Evolutionary conservation across 2,329 filamentous ascomycete species (phyloP), one percentile per base, ranked within the genome.

Genomic region (Thielaviopsis ethacetica): DNA sequence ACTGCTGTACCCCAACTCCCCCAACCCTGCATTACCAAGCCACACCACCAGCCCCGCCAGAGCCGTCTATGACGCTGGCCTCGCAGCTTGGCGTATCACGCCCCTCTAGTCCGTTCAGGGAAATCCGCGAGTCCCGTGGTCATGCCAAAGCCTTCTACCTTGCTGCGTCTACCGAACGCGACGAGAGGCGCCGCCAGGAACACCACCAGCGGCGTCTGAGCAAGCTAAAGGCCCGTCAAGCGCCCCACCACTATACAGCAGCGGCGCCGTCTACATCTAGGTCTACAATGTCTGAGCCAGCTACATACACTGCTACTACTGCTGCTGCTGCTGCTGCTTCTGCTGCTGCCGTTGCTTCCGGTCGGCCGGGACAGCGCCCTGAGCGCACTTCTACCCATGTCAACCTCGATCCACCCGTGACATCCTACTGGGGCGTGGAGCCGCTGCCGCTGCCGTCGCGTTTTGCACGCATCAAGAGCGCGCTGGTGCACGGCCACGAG

Each of bases 401-500:
- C 59, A 47, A 55, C 60, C 22, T 59, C 54, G 75, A 78, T 59
- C 71, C 73, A 9, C 76, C 77, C 19, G 74, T 79, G 55, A 68
- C 80, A 54, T 79, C 77, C 1, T 80, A 80, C 63, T 81, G 79
- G 72, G 77, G 78, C 65, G 73, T 75, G 15, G 75, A 80, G 64
- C 76, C 77, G 9, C 75, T 81, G 21, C 77, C 78, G n/a, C 70
- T 83, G 7, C 79, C 79, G n/a, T 73, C 73, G 51, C 76, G 80
- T 27, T 82, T 82, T 63, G 76, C 75, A 53, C 73, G 74, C 62
- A 73, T 82, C 65, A 83, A 83, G 67, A 73, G 73, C 59, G 73
- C 71, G 19, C 73, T 82, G 53, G 75, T 79, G 47, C 72, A 71
- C 38, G 78, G 78, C 56, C 76, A 76, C 65, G 82, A 85, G 62